Evolutionary conservation across 2,329 filamentous ascomycete genomes (phyloP).

Genomic region (Coniochaeta sp.): DNA sequence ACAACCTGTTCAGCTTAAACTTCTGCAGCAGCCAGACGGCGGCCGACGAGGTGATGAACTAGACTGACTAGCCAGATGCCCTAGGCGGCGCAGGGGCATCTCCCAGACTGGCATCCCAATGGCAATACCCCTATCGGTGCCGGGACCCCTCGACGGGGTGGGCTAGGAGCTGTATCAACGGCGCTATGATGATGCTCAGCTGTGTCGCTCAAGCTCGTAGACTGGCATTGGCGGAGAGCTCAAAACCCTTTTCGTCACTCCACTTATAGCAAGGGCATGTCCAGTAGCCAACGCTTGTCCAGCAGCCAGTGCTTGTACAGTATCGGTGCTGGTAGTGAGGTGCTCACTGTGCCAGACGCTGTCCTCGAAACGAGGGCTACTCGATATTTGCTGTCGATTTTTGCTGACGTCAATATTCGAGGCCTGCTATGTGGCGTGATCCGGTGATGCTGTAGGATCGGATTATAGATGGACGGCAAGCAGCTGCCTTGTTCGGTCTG

Average conservation of each 20-base stretch:
- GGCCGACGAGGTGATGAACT: constrained; percentile 60
- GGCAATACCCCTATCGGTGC: constrained; percentile 44
- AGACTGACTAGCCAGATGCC: constrained; percentile 53
- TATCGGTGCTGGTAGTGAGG: constrained; percentile 48
- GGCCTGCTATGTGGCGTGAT: neutral
- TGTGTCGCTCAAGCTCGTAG: constrained; percentile 36
- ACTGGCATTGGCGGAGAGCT: constrained; percentile 50
- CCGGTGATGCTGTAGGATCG: neutral
- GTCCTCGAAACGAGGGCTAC: constrained; percentile 12
- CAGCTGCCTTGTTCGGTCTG: neutral
- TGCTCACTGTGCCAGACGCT: constrained; percentile 39
- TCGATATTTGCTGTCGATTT: constrained; percentile 8
- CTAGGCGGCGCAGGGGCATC: constrained; percentile 53
- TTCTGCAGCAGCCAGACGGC: constrained; percentile 25
- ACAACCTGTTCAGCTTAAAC: constrained; percentile 52
- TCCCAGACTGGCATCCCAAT: constrained; percentile 41
- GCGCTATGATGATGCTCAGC: constrained; percentile 51
- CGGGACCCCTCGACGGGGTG: no score
- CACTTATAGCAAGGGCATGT: constrained; percentile 35
- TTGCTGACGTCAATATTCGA: no score
- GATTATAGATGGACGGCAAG: neutral
- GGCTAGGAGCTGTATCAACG: constrained; percentile 56
- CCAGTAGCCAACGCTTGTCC: constrained; percentile 42
- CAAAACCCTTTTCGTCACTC: constrained; percentile 46
- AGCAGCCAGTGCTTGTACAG: constrained; percentile 46